Base-by-base conservation (phyloP, 257 asterid species). In the Fraxinus excelsior region DNA sequence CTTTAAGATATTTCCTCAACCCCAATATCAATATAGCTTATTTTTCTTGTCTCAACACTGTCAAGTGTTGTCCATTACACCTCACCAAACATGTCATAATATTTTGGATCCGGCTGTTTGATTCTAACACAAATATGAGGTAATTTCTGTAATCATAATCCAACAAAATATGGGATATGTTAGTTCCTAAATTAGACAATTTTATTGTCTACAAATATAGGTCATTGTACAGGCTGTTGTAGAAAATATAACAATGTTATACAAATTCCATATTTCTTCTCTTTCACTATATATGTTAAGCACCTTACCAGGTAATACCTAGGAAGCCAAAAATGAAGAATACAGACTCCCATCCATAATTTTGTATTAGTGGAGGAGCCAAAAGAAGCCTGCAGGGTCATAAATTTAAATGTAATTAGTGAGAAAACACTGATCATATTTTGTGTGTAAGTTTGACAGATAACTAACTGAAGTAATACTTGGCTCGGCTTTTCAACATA, bases 281-380 rank as follows among this genome's bases (percentile, higher is more conserved):
- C 68, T 23, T 62, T 26, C 31, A 3, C 7, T 60, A 60, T 53
- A 6, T 49, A 13, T 18, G 5, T 18, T 21, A 3, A 62, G n/a
- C 67, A 79, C 83, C 98, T 88, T 85, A 95, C 99, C 98, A 95
- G 75, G 91, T 92, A 81, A 95, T 72, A 76, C 99, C 99, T 32
- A 93, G 85, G 56, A 86, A 80, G 72, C 96, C 97, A 83, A 95
- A 95, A 79, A 90, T 77, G 90, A 90, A 88, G 84, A 95, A 95
- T 19, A 95, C 98, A 34, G 97, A 95, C 67, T 83, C 98, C 99
- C 99, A 95, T 21, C 98, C 97, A 80, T 80, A 95, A 84, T 74
- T 88, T 82, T 87, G 86, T 71, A 95, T 95, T 18, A 95, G 80
- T 0, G 97, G 94, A 80, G 98, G 99, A 84, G 98, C 99, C 83